A percentile compares a stretch with the other conserved stretches of the same genome.
Conservation (phyloP, 257 asterid species). For the Solanum virginianum region DNA sequence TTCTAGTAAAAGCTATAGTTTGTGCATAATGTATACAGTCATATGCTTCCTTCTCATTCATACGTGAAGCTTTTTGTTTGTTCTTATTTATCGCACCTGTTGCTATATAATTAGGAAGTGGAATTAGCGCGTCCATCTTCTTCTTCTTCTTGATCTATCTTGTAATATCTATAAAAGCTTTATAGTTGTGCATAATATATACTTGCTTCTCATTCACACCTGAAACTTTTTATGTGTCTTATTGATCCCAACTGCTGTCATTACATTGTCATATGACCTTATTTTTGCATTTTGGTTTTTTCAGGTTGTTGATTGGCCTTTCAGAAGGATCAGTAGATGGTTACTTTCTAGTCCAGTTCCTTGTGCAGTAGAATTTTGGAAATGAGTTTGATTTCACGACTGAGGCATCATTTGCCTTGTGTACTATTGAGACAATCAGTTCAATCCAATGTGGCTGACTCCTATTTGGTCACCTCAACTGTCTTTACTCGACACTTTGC, state of each 20-base stretch:
- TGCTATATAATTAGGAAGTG: neutral
- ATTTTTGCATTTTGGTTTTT: neutral
- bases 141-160: neutral
- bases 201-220: neutral
- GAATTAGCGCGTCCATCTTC: neutral
- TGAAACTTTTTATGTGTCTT: neutral
- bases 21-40: neutral
- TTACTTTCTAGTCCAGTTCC: neutral
- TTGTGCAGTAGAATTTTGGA: neutral
- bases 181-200: neutral
- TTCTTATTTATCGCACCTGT: neutral
- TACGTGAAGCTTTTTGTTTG: neutral
- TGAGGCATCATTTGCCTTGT: constrained; percentile 29
- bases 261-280: neutral
- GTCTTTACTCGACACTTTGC: constrained; percentile 24
- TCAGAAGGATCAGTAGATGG: neutral
- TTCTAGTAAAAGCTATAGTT: neutral
- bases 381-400: constrained; percentile 54
- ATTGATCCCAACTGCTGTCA: neutral
- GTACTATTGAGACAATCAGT: constrained; percentile 17
- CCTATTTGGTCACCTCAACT: constrained; percentile 13
- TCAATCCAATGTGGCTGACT: constrained; percentile 5
- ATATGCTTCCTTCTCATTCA: neutral
- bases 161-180: neutral
- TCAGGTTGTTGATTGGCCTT: neutral